phyloP scores from a whole-genome alignment of 1,284 basidiomycete genomes.

The Cystobasidium slooffiae region DNA sequence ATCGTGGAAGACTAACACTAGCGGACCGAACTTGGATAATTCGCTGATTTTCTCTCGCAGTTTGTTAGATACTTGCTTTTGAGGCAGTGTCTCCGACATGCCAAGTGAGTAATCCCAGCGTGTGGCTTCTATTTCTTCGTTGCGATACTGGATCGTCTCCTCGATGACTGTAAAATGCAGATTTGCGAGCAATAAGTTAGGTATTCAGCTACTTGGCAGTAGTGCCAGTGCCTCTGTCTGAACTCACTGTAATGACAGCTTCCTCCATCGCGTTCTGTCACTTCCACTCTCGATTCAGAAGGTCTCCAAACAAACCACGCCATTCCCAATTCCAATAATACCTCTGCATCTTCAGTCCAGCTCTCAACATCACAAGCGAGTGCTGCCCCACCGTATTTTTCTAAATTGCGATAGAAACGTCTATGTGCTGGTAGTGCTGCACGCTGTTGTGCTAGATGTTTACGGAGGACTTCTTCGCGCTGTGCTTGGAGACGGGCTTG shows the following conservation, averaged over 20 bases:
- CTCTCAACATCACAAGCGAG: slow-evolving; percentile 41
- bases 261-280: slow-evolving; percentile 1
- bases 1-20: slow-evolving; percentile 43
- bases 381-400: slow-evolving; percentile 28
- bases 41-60: slow-evolving; percentile 24
- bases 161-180: slow-evolving; percentile 26
- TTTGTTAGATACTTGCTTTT: slow-evolving; percentile 8
- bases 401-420: slow-evolving; percentile 23
- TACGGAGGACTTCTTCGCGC: slow-evolving; percentile 8
- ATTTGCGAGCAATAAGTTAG: background rate
- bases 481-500: slow-evolving; percentile 21
- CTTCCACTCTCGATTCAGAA: background rate
- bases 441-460: slow-evolving; percentile 15
- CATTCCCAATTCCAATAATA: slow-evolving; percentile 39
- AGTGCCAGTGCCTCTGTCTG: background rate
- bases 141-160: slow-evolving; percentile 38
- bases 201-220: too few species aligned
- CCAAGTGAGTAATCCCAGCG: slow-evolving; percentile 37
- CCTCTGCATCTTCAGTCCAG: slow-evolving; percentile 43
- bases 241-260: slow-evolving; percentile 38
- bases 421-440: slow-evolving; percentile 13
- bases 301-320: slow-evolving; percentile 33
- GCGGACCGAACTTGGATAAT: slow-evolving; percentile 22
- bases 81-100: slow-evolving; percentile 26
- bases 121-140: slow-evolving; percentile 41